phyloP scores from a whole-genome alignment of 306 rosid species.

The Neltuma alba region DNA sequence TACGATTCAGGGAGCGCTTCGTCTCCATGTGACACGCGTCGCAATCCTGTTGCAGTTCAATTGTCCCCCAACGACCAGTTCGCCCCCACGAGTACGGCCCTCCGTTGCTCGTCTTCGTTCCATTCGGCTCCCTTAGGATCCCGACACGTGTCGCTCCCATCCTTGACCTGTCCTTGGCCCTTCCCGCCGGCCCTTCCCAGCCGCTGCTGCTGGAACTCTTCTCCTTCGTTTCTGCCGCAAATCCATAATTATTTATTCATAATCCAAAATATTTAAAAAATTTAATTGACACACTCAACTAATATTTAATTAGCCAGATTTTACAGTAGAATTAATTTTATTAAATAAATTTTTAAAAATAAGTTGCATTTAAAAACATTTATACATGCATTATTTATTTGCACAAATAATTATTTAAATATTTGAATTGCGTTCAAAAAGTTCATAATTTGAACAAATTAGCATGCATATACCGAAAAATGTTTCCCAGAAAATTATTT shows the following conservation, averaged over 20 bases:
- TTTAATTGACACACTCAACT: neutral
- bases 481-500: neutral
- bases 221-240: neutral
- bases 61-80: conserved; percentile 22
- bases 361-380: neutral
- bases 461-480: neutral
- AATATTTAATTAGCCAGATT: neutral
- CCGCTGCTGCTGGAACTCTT: neutral
- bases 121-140: neutral
- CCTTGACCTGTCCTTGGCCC: neutral
- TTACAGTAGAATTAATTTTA: neutral
- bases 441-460: neutral
- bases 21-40: neutral
- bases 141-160: neutral
- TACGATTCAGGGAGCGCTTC: neutral
- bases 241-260: neutral
- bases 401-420: too few species aligned
- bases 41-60: neutral
- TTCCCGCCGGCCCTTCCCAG: neutral
- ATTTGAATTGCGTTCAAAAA: neutral
- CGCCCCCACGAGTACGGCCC: neutral
- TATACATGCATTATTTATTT: too few species aligned
- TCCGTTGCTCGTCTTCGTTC: neutral
- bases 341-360: neutral
- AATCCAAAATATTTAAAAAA: too few species aligned